phyloP scores from a whole-genome alignment of 192 early-diverging fungal species.

The Coemansia sp. region DNA sequence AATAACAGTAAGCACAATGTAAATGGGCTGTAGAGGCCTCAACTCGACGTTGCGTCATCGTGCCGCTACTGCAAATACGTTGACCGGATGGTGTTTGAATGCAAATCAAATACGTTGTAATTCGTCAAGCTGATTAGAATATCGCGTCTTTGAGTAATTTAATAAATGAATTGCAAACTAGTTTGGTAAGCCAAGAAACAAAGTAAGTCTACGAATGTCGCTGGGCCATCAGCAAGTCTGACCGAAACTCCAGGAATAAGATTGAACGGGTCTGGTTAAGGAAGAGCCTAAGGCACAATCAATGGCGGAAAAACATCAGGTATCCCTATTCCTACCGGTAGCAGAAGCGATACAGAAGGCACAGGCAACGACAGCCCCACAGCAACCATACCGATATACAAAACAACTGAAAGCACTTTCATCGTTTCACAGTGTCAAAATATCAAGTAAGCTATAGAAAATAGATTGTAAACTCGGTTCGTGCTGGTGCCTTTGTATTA shows the following conservation, averaged over 20 bases:
- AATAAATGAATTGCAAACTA: conserved; percentile 4
- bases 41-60: no score
- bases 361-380: conserved; percentile 14
- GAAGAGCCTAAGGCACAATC: neutral
- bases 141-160: no score
- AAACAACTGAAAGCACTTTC: conserved; percentile 21
- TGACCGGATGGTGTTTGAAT: no score
- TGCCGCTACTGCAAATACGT: no score
- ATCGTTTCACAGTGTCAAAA: no score
- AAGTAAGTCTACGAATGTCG: conserved; percentile 13
- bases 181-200: neutral
- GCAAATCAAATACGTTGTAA: no score
- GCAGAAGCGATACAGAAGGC: neutral
- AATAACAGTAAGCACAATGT: no score
- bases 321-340: neutral
- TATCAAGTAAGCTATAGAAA: no score
- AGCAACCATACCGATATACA: conserved; percentile 23
- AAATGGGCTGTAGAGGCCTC: no score
- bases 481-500: no score
- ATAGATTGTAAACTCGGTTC: no score
- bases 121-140: no score
- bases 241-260: conserved; percentile 5
- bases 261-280: neutral
- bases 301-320: neutral
- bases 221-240: conserved; percentile 3